Evolutionary conservation across 306 rosid genomes (phyloP).

Genomic region (Psophocarpus tetragonolobus): DNA sequence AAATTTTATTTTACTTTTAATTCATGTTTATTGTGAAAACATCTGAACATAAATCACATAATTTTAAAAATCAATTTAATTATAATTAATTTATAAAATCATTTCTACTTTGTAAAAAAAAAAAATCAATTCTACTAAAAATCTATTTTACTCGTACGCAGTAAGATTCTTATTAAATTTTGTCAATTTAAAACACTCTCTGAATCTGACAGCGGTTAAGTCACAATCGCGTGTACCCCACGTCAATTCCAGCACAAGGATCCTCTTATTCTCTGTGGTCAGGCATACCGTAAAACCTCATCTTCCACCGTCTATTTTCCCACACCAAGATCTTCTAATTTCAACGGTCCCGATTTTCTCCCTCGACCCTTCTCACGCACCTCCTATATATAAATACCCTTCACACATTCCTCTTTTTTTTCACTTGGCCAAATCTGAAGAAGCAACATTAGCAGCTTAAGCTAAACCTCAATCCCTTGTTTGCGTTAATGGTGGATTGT

Average conservation of each 20-base stretch:
- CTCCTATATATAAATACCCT: constrained; percentile 18
- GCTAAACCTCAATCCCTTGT: constrained; percentile 17
- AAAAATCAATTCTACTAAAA: no score
- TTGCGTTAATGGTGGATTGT: constrained; percentile 30
- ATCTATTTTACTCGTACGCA: background rate
- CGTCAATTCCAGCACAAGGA: background rate
- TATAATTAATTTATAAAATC: no score
- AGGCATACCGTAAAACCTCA: background rate
- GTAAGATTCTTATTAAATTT: no score
- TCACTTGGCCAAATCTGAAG: constrained; percentile 27
- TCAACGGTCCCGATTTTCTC: background rate
- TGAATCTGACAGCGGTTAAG: background rate
- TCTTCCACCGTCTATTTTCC: background rate
- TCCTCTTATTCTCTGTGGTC: background rate
- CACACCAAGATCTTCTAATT: background rate
- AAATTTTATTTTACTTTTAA: no score
- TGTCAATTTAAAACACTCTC: no score
- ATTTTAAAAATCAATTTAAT: no score
- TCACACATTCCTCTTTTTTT: background rate
- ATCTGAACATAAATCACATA: no score
- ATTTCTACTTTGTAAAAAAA: no score
- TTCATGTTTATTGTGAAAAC: no score
- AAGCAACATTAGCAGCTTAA: background rate
- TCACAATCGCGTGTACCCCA: constrained; percentile 29
- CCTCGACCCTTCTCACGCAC: background rate